Percentiles rank a stretch among this genome's conserved stretches.
Conservation (phyloP, 2,329 filamentous ascomycete genomes). For the Aspergillus viridinutans region DNA sequence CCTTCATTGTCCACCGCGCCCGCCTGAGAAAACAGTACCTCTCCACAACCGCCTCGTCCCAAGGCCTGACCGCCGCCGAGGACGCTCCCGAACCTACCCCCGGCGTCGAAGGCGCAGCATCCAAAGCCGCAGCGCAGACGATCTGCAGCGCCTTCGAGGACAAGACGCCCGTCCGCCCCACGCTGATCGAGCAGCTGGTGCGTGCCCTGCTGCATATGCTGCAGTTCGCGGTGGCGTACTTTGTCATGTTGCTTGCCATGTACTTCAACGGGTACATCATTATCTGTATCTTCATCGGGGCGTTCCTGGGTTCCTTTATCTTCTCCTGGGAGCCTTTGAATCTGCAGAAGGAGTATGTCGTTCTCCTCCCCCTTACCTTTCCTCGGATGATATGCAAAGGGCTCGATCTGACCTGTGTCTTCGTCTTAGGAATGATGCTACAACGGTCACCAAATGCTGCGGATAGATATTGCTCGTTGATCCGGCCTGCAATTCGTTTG, state of each 20-base stretch:
- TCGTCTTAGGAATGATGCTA: constrained; percentile 19
- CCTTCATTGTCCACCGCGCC: constrained; percentile 51
- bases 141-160: neutral
- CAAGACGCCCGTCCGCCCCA: constrained; percentile 49
- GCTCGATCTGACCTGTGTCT: neutral
- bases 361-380: neutral
- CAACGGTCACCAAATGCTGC: constrained; percentile 21
- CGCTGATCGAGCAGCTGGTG: constrained; percentile 60
- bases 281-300: constrained; percentile 74
- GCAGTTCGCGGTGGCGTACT: constrained; percentile 72
- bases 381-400: constrained; percentile 4
- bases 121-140: neutral
- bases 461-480: constrained; percentile 10
- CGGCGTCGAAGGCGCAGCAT: neutral
- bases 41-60: neutral
- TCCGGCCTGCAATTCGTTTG: neutral
- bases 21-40: neutral
- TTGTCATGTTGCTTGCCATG: constrained; percentile 68
- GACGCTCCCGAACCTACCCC: neutral
- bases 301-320: constrained; percentile 66
- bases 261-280: constrained; percentile 71
- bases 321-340: constrained; percentile 62
- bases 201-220: constrained; percentile 65
- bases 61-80: neutral
- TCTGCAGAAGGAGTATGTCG: constrained; percentile 17